A percentile compares a stretch with the other conserved stretches of the same genome.
Evolutionary conservation across 2,329 filamentous ascomycete species (phyloP).

Genomic region (Iodosphaeria phyllophila): DNA sequence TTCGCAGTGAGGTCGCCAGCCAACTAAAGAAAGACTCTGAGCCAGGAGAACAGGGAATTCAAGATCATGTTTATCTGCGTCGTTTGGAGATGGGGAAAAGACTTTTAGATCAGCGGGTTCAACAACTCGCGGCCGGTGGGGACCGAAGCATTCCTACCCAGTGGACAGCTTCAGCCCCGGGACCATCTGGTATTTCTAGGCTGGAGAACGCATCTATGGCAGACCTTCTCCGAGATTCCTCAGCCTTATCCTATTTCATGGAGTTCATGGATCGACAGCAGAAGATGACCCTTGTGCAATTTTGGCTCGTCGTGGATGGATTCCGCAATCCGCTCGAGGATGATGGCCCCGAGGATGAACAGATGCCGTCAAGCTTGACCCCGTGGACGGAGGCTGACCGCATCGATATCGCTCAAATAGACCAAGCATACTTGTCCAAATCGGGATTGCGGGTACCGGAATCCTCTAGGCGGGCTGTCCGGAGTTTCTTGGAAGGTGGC

Average conservation of each 20-base stretch:
- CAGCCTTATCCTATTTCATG: conserved; percentile 96
- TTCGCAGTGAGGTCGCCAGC: conserved; percentile 80
- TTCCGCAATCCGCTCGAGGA: conserved; percentile 89
- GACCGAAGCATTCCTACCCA: conserved; percentile 21
- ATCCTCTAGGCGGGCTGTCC: conserved; percentile 49
- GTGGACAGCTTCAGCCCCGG: conserved; percentile 11
- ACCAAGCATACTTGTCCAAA: conserved; percentile 71
- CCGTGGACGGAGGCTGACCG: conserved; percentile 74
- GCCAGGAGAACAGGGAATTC: conserved; percentile 54
- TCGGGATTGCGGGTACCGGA: conserved; percentile 64
- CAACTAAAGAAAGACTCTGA: conserved; percentile 75
- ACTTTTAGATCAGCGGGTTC: conserved; percentile 75
- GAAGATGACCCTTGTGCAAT: conserved; percentile 80
- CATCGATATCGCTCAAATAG: conserved; percentile 75
- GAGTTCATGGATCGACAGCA: conserved; percentile 93
- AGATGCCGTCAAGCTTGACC: conserved; percentile 38
- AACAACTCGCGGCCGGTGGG: conserved; percentile 55
- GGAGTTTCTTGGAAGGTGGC: conserved; percentile 62
- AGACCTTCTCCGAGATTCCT: conserved; percentile 76
- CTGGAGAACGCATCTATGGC: conserved; percentile 60
- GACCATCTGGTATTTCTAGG: conserved; percentile 32
- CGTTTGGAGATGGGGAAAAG: conserved; percentile 83
- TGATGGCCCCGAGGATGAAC: conserved; percentile 49
- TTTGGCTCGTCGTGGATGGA: conserved; percentile 95
- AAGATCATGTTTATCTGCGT: conserved; percentile 73